These are phyloP conservation scores for Aspergillus tanneri DNA, from an alignment of 2,329 filamentous ascomycete genomes.

Conservation along the genomic window DNA sequence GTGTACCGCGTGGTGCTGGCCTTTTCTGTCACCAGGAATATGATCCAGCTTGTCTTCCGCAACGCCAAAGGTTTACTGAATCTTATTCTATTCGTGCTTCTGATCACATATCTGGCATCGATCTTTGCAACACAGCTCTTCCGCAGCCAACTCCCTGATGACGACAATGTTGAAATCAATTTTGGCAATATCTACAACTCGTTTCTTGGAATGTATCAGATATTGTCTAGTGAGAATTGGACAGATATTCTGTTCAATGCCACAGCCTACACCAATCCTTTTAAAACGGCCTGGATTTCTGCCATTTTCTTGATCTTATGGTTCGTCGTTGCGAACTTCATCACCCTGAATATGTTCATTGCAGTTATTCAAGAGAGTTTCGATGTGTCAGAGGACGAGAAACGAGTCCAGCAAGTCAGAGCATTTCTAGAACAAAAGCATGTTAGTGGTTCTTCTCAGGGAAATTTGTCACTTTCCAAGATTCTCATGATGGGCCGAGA, in stretches of 20 bases:
- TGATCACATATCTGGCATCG: constrained; percentile 89
- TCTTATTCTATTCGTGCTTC: constrained; percentile 91
- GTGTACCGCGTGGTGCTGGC: constrained; percentile 90
- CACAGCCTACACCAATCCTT: constrained; percentile 64
- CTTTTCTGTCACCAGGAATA: constrained; percentile 78
- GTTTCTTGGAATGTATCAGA: constrained; percentile 96
- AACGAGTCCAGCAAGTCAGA: constrained; percentile 92
- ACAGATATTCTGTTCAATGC: constrained; percentile 81
- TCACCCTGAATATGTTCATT: constrained; percentile 99
- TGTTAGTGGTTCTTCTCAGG: constrained; percentile 63
- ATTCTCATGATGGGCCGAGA: constrained; percentile 62
- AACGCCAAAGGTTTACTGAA: constrained; percentile 92
- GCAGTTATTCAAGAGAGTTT: constrained; percentile 99
- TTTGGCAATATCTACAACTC: constrained; percentile 94
- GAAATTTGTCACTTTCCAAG: constrained; percentile 64
- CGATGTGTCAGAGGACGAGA: constrained; percentile 97
- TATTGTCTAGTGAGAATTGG: constrained; percentile 96
- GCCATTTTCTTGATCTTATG: constrained; percentile 88
- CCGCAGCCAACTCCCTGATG: constrained; percentile 72
- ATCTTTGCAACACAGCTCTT: constrained; percentile 94
- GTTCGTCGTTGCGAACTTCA: constrained; percentile 94
- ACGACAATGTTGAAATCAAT: constrained; percentile 64
- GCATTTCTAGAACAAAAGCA: constrained; percentile 92
- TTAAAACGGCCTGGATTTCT: constrained; percentile 84
- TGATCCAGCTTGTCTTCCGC: constrained; percentile 83